A percentile compares a stretch with the other conserved stretches of the same genome.
These are phyloP conservation scores for Kazachstania africana DNA, from an alignment of 805 yeast genomes.

Conservation along the genomic window DNA sequence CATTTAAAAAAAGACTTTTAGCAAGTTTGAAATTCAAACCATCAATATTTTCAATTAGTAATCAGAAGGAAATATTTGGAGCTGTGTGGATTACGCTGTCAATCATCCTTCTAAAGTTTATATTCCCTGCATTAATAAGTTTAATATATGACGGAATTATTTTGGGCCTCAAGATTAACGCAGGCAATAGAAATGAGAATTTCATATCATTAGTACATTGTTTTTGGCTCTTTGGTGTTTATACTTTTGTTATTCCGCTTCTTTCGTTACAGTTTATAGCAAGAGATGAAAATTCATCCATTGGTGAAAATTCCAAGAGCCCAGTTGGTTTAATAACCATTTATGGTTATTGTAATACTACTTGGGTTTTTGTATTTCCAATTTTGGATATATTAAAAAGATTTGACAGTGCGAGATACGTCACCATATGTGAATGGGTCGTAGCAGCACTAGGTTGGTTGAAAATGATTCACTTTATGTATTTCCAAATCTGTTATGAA, in stretches of 20 bases:
- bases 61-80: constrained; percentile 65
- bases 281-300: constrained; percentile 26
- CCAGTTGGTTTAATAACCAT: constrained; percentile 45
- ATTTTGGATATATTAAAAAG: constrained; percentile 6
- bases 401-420: constrained; percentile 1
- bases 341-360: constrained; percentile 73
- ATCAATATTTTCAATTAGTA: constrained; percentile 21
- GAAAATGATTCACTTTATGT: constrained; percentile 5
- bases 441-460: constrained; percentile 4
- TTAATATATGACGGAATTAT: constrained; percentile 46
- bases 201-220: constrained; percentile 58
- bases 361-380: constrained; percentile 78
- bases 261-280: constrained; percentile 37
- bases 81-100: constrained; percentile 87
- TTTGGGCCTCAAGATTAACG: constrained; percentile 23
- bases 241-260: constrained; percentile 56
- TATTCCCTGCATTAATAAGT: constrained; percentile 50
- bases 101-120: constrained; percentile 60
- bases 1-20: constrained; percentile 7
- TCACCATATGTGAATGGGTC: constrained; percentile 3
- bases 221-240: constrained; percentile 62
- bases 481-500: constrained; percentile 2
- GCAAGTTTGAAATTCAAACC: constrained; percentile 6
- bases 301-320: constrained; percentile 2
- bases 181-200: constrained; percentile 40